phyloP scores from a whole-genome alignment of 345 rosid genomes.

The rapeseed (Brassica napus) region DNA sequence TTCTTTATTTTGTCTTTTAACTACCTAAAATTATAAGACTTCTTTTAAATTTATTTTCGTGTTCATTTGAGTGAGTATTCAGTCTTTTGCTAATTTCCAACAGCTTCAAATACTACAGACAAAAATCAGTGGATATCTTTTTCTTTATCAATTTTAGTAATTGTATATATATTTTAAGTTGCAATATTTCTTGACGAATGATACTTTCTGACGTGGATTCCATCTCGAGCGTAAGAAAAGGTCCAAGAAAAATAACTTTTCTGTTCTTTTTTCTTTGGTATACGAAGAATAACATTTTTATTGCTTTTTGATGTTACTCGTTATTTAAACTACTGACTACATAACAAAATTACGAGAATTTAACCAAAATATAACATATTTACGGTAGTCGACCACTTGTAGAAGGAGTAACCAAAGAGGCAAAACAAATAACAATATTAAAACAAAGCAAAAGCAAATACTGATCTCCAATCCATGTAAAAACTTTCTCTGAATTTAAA shows the following conservation, averaged over 20 bases:
- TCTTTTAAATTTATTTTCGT: not conserved
- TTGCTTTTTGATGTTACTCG: not conserved
- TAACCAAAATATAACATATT: not conserved
- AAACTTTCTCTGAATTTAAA: not conserved
- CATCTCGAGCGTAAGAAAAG: not conserved
- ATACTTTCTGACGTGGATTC: constrained; percentile 13
- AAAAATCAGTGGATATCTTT: not conserved
- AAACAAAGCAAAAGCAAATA: not conserved
- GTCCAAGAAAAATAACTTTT: not conserved
- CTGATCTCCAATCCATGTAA: not conserved
- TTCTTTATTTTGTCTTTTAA: not conserved
- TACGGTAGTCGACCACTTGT: not conserved
- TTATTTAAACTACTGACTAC: not conserved
- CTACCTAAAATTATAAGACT: not conserved
- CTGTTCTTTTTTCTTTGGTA: not conserved
- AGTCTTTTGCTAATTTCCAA: not conserved
- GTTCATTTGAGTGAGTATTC: not conserved
- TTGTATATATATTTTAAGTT: not conserved
- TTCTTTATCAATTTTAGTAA: not conserved
- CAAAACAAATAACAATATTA: not conserved
- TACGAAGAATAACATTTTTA: not conserved
- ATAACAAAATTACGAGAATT: not conserved
- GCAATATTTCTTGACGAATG: not conserved
- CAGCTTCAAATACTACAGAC: not conserved
- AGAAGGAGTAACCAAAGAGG: not conserved